phyloP scores from a whole-genome alignment of 257 asterid species.

The Leptodermis oblonga region DNA sequence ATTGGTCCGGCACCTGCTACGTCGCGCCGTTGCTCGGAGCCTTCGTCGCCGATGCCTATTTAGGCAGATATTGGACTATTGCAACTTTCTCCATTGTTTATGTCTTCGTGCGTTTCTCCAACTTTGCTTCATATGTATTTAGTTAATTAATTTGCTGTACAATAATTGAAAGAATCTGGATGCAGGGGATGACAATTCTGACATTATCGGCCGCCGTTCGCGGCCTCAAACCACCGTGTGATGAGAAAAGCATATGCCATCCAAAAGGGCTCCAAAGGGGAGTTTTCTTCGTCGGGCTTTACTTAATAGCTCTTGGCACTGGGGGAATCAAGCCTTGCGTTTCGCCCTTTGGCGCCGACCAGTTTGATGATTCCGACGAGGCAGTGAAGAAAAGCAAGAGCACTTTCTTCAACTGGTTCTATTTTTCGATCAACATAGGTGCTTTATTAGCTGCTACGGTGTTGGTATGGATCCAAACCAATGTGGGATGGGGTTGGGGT shows the following conservation, averaged over 20 bases:
- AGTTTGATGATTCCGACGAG: constrained; percentile 54
- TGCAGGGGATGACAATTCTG: constrained; percentile 61
- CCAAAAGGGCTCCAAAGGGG: constrained; percentile 46
- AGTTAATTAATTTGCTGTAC: too few species aligned
- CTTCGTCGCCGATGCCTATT: constrained; percentile 62
- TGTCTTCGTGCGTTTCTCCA: constrained; percentile 41
- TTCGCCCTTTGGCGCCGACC: constrained; percentile 65
- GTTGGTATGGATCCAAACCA: constrained; percentile 58
- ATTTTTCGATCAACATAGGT: constrained; percentile 63
- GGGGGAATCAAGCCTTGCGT: constrained; percentile 71
- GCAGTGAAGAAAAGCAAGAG: constrained; percentile 47
- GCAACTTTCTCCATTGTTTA: constrained; percentile 58
- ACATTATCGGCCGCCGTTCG: constrained; percentile 52
- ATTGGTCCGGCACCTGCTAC: constrained; percentile 77
- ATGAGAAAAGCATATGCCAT: constrained; percentile 27
- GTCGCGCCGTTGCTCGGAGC: constrained; percentile 69
- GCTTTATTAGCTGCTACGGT: constrained; percentile 56
- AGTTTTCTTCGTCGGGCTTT: constrained; percentile 46
- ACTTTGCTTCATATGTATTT: too few species aligned
- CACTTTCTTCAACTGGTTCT: constrained; percentile 66
- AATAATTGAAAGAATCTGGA: too few species aligned
- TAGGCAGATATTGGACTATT: constrained; percentile 81
- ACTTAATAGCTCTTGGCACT: constrained; percentile 59
- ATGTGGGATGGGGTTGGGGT: constrained; percentile 74
- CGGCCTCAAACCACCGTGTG: constrained; percentile 50